Evolutionary conservation across 768 basidiomycete genomes (phyloP).

Genomic region (Collybia nuda): DNA sequence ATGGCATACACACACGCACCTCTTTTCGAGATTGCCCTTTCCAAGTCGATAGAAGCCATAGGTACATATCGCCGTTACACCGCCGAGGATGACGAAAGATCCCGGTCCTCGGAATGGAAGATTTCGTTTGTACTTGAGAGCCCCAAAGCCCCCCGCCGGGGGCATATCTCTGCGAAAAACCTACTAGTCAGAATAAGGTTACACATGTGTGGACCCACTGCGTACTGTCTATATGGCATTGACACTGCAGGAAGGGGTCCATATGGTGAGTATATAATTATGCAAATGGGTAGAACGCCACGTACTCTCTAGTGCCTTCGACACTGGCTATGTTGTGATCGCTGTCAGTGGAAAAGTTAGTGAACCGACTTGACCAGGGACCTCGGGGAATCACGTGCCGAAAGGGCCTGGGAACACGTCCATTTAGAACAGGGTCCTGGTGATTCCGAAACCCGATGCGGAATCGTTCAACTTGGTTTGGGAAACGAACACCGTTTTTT

Average conservation of each 20-base stretch:
- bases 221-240: conserved; percentile 64
- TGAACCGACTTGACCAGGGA: conserved; percentile 2
- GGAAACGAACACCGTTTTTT: no score
- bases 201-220: conserved; percentile 20
- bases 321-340: not conserved
- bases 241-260: conserved; percentile 48
- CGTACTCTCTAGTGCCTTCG: conserved; percentile 10
- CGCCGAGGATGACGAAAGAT: conserved; percentile 80
- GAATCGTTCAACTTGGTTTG: no score
- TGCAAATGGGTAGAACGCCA: conserved; percentile 7
- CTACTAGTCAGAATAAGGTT: conserved; percentile 15
- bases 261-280: conserved; percentile 1
- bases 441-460: no score
- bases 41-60: conserved; percentile 94
- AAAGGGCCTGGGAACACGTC: not conserved
- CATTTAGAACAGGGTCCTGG: no score
- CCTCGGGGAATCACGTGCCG: not conserved
- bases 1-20: conserved; percentile 57
- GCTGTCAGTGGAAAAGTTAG: conserved; percentile 1
- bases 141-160: conserved; percentile 89
- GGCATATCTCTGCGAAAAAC: conserved; percentile 81
- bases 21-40: conserved; percentile 87
- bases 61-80: conserved; percentile 81
- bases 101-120: conserved; percentile 87
- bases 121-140: conserved; percentile 94